Percentiles rank a stretch among this genome's conserved stretches.
Evolutionary conservation across 352 stramenopile species (phyloP).

Genomic region (Phytophthora tubulina): DNA sequence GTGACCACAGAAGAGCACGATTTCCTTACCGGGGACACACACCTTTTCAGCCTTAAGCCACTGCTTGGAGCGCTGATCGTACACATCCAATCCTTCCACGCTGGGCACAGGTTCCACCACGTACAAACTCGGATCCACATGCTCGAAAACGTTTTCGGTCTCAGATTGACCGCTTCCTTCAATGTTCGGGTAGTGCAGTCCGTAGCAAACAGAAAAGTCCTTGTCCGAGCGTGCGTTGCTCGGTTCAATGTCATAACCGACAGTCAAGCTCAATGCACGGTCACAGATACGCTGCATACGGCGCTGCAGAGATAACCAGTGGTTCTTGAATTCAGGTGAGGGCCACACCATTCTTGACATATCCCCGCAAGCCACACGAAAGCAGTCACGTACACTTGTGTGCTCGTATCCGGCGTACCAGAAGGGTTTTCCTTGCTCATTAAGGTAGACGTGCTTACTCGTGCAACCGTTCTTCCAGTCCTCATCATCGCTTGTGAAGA

Average conservation of each 20-base stretch:
- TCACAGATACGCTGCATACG: conserved; percentile 65
- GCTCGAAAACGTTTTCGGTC: conserved; percentile 71
- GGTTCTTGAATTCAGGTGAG: conserved; percentile 46
- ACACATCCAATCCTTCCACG: conserved; percentile 68
- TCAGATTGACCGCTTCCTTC: conserved; percentile 60
- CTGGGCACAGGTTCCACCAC: conserved; percentile 64
- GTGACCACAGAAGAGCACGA: conserved; percentile 71
- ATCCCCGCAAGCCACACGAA: conserved; percentile 62
- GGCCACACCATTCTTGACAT: conserved; percentile 62
- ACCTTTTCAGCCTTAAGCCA: conserved; percentile 65
- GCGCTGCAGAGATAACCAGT: conserved; percentile 55
- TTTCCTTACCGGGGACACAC: conserved; percentile 60
- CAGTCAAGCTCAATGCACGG: conserved; percentile 56
- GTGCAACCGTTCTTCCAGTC: conserved; percentile 55
- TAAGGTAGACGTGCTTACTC: conserved; percentile 66
- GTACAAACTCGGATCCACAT: conserved; percentile 70
- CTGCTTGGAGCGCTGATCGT: conserved; percentile 58
- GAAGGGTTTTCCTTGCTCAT: conserved; percentile 67
- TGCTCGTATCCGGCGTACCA: conserved; percentile 74
- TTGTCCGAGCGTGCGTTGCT: conserved; percentile 44
- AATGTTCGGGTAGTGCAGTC: conserved; percentile 70
- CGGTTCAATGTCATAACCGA: conserved; percentile 53
- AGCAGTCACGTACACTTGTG: conserved; percentile 68
- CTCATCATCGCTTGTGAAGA: conserved; percentile 55
- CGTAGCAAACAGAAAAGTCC: conserved; percentile 73